Evolutionary conservation across 2,329 filamentous ascomycete genomes (phyloP).

Genomic region (Microdochium paspali): DNA sequence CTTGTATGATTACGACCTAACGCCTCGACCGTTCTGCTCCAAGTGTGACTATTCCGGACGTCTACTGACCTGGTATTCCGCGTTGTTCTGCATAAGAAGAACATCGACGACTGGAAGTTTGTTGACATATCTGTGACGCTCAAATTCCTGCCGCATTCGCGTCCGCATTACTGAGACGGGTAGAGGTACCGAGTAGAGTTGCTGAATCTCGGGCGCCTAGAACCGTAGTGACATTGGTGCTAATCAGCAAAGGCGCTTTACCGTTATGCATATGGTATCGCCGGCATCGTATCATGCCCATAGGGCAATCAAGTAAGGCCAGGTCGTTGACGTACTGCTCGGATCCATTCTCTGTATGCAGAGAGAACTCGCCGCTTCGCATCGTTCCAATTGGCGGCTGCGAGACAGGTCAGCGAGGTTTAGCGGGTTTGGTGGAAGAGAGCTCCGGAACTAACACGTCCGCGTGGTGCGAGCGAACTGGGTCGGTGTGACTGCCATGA

Average conservation of each 20-base stretch:
- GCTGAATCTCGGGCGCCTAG: slow-evolving; percentile 92
- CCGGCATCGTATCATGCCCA: slow-evolving; percentile 2
- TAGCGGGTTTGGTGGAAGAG: no score
- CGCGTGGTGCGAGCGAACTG: slow-evolving; percentile 77
- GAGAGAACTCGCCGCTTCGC: slow-evolving; percentile 78
- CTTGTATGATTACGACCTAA: not conserved
- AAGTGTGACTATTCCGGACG: not conserved
- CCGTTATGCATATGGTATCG: not conserved
- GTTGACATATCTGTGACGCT: slow-evolving; percentile 87
- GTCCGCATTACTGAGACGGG: slow-evolving; percentile 82
- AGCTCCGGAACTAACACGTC: slow-evolving; percentile 51
- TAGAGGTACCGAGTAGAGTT: slow-evolving; percentile 90
- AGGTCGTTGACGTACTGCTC: slow-evolving; percentile 63
- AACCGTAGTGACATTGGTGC: slow-evolving; percentile 1
- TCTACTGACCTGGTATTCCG: slow-evolving; percentile 75
- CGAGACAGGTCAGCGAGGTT: slow-evolving; percentile 23
- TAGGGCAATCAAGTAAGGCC: slow-evolving; percentile 5
- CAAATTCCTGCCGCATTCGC: slow-evolving; percentile 93
- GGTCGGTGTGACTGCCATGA: slow-evolving; percentile 85
- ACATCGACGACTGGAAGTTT: slow-evolving; percentile 85
- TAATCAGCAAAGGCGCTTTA: not conserved
- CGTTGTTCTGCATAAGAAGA: slow-evolving; percentile 79
- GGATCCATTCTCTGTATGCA: slow-evolving; percentile 91
- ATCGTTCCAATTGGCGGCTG: slow-evolving; percentile 84
- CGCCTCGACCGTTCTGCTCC: not conserved